These are phyloP conservation scores for Rugonectria rugulosa DNA, from an alignment of 2,329 filamentous ascomycete genomes.

Conservation along the genomic window DNA sequence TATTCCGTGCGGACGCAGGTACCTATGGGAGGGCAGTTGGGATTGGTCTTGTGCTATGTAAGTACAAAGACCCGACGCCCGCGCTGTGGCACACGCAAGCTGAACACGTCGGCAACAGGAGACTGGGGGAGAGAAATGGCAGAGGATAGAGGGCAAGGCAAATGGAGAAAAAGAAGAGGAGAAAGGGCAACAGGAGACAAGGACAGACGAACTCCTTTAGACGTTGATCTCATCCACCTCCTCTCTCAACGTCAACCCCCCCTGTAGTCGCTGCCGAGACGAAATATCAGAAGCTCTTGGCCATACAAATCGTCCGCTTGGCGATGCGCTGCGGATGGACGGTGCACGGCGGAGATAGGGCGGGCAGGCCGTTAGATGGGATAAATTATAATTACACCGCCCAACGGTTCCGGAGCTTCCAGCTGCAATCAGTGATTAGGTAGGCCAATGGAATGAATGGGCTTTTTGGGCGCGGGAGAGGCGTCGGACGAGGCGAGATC, in stretches of 20 bases:
- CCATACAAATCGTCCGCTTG: conserved; percentile 10
- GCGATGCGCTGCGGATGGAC: conserved; percentile 5
- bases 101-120: conserved; percentile 1
- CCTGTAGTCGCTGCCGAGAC: not conserved
- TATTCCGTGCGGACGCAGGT: too few species aligned
- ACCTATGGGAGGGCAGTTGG: too few species aligned
- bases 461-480: not conserved
- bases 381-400: conserved; percentile 3
- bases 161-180: too few species aligned
- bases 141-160: too few species aligned
- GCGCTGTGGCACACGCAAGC: not conserved
- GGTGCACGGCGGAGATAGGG: conserved; percentile 4
- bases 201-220: too few species aligned
- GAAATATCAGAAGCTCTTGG: not conserved
- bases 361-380: not conserved
- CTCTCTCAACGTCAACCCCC: too few species aligned
- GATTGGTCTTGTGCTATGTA: conserved; percentile 1
- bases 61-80: not conserved
- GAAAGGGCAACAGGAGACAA: too few species aligned
- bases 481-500: not conserved
- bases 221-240: too few species aligned
- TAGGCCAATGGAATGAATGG: conserved; percentile 16
- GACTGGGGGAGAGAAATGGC: not conserved
- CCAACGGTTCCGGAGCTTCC: conserved; percentile 11
- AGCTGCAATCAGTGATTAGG: too few species aligned